Conservation (phyloP, 345 rosid species). For the Salix viminalis region DNA sequence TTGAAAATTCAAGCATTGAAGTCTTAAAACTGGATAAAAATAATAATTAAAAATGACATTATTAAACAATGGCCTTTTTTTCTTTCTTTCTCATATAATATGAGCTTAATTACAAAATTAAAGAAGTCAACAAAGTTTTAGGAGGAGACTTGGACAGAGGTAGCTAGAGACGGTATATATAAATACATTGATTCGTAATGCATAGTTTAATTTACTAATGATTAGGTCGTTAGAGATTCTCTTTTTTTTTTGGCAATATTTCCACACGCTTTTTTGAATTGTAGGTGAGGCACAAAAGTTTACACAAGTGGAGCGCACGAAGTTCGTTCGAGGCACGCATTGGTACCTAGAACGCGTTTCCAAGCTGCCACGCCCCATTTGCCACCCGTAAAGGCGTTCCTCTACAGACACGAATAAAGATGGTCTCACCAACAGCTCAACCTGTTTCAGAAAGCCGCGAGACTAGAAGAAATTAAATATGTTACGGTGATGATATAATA, state of each 20-base stretch:
- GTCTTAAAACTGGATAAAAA: background rate
- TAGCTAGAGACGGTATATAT: background rate
- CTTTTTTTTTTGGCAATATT: background rate
- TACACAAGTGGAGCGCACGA: conserved; percentile 40
- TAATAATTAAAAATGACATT: background rate
- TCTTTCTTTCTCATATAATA: background rate
- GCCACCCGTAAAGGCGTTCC: conserved; percentile 3
- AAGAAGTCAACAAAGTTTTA: background rate
- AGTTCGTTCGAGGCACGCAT: conserved; percentile 9
- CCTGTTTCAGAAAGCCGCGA: no score
- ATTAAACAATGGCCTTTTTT: background rate
- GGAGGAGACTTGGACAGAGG: background rate
- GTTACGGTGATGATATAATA: no score
- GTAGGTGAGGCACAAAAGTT: conserved; percentile 9
- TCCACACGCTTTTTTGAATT: conserved; percentile 6
- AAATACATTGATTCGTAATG: background rate
- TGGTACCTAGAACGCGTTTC: conserved; percentile 24
- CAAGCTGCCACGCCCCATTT: conserved; percentile 26
- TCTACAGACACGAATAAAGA: no score
- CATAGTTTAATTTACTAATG: conserved; percentile 22
- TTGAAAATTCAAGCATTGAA: background rate
- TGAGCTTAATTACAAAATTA: no score
- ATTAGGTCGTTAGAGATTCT: conserved; percentile 41
- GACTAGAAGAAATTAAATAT: no score
- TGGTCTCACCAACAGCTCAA: no score